Base-by-base conservation (phyloP, 768 basidiomycete species). In the Xerocomellus intermedius region DNA sequence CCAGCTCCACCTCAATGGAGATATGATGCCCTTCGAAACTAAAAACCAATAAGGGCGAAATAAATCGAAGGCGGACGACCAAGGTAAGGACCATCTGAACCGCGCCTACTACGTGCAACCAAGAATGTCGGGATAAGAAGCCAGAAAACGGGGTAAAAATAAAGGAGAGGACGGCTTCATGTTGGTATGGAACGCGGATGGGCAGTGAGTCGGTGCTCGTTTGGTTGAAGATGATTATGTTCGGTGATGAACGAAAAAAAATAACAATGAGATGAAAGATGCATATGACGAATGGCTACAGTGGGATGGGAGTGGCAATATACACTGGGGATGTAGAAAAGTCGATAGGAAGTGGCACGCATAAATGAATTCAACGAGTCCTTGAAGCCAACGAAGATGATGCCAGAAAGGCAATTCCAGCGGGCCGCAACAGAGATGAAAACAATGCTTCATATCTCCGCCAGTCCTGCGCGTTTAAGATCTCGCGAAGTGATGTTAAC, bases 401-500 rank as follows among this genome's bases (percentile, higher is more conserved):
- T 17, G 8, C 28, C 16, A 48, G 4, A 37, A 43, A n/a, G 52
- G 13, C 5, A 35, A 43, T 38, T 33, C 37, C 45, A 49, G 28
- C 39, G 24, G 30, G 13, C 28, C 22, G 17, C 26, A 10, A 33
- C 8, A 47, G 22, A 36, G 33, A 45, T 30, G 54, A 49, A 37
- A 28, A 33, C 9, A 30, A 36, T 16, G 19, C 33, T 28, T 58
- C 35, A 65, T 16, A 43, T 47, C 28, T 63, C 57, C 33, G 30
- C 59, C 12, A 70, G 62, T 21, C 69, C 69, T 8, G 74, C 75
- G 4, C 76, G 71, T 47, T 69, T 69, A 12, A 79, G 68, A 46
- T 75, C 74, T 48, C 78, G 72, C 49, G 68, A 59, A 28, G 81
- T 83, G 55, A 87, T 74, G 65, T 85, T 85, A 19, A 81, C 72